Base-by-base conservation (phyloP, 441 rosid genomes). In the Bocquillonia castaneifolia region DNA sequence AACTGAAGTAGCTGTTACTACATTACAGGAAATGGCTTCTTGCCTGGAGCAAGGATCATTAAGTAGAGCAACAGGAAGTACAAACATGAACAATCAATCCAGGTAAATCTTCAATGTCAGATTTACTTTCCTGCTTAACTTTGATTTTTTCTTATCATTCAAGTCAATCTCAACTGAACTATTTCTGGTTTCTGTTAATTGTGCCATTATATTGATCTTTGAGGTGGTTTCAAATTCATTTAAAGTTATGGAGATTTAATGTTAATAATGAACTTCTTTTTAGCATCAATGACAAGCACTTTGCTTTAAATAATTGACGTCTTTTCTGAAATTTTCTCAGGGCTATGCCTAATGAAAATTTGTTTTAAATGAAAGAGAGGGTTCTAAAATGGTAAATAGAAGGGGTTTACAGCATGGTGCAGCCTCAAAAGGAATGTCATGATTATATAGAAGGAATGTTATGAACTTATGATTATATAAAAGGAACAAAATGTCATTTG, bases 51-150 rank as follows among this genome's bases (percentile, higher is more conserved):
- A 90, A 77, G 99, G 99, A 26, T 95, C 99, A 1, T 36, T 85
- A 55, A 85, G 88, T 74, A 83, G 99, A 70, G 99, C 99, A 71
- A 95, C 99, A 0, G 99, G 97, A 48, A 90, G 99, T 72, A 95
- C 99, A 66, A 95, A 95, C 78, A 95, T 92, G 99, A 95, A 95
- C 80, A 89, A 87, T 68, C 96, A 88, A 74, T 95, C 99, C 10
- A 95, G 99, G 99, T 91, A 71, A 68, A 8, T 44, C 32, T 67
- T 39, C 29, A 52, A 40, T 65, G 12, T 31, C 25, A 32, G 37
- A 25, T 36, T 18, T 6, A 1, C 6, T 56, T 66, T 45, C 45
- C 18, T 47, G 45, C 23, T 22, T 25, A 44, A 44, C 42, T 59
- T 29, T 10, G 36, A 17, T 31, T 52, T 51, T 34, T 36, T 22